phyloP scores from a whole-genome alignment of 2,329 filamentous ascomycete genomes.

The Talaromyces atroroseus region DNA sequence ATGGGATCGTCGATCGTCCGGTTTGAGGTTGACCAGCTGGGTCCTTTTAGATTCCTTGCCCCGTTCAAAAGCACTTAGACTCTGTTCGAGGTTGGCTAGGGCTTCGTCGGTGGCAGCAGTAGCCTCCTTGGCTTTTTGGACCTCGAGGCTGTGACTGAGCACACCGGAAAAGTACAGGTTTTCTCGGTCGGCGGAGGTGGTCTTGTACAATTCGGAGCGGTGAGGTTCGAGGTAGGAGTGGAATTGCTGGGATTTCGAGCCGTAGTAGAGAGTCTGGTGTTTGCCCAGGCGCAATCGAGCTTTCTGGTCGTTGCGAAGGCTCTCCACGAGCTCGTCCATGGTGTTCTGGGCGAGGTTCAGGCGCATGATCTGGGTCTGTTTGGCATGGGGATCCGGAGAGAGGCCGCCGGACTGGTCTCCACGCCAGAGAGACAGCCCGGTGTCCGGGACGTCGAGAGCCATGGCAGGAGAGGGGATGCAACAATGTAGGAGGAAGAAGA shows the following conservation, averaged over 20 bases:
- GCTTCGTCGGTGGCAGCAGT: constrained; percentile 55
- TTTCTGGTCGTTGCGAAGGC: constrained; percentile 37
- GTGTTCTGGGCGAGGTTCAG: constrained; percentile 41
- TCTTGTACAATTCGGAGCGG: constrained; percentile 54
- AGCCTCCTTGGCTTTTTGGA: constrained; percentile 50
- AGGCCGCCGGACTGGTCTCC: constrained; percentile 23
- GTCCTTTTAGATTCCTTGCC: constrained; percentile 57
- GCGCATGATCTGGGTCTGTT: constrained; percentile 42
- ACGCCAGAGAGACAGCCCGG: constrained; percentile 37
- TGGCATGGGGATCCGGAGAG: constrained; percentile 23
- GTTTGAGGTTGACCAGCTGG: constrained; percentile 32
- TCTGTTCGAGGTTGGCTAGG: constrained; percentile 54
- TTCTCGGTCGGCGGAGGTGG: constrained; percentile 37
- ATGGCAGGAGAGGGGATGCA: constrained; percentile 21
- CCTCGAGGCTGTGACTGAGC: constrained; percentile 53
- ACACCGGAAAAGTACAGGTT: constrained; percentile 52
- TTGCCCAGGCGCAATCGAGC: constrained; percentile 45
- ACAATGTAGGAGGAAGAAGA: background rate
- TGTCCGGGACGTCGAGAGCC: constrained; percentile 33
- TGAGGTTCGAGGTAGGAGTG: constrained; percentile 49
- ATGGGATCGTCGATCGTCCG: constrained; percentile 26
- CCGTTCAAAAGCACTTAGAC: constrained; percentile 54
- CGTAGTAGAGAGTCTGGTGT: constrained; percentile 52
- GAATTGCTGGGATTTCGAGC: constrained; percentile 52
- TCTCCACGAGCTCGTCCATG: constrained; percentile 42